Conservation (phyloP, 2,329 filamentous ascomycete species). For the Colletotrichum destructivum region DNA sequence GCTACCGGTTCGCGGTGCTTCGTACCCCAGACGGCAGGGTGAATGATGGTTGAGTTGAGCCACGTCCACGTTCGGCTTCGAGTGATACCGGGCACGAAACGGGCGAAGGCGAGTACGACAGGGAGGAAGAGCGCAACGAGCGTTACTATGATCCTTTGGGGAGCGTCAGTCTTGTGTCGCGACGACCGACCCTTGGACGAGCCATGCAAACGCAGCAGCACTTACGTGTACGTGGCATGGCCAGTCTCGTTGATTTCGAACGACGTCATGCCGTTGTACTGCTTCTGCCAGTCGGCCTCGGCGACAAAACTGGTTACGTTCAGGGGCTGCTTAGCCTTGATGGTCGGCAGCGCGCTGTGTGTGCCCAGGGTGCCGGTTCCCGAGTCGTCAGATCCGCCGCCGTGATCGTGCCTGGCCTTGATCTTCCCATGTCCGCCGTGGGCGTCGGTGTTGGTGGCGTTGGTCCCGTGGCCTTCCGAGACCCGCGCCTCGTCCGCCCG, state of each 20-base stretch:
- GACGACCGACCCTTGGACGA: not conserved
- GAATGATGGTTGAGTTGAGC: not conserved
- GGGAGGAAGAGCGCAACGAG: conserved; percentile 46
- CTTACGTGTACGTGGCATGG: conserved; percentile 43
- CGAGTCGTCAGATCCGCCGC: not conserved
- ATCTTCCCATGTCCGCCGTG: not conserved
- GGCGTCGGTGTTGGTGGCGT: not conserved
- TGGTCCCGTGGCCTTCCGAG: not conserved
- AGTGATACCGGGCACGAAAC: conserved; percentile 45
- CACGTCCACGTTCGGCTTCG: not conserved
- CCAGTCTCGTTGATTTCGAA: conserved; percentile 63
- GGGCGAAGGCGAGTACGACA: conserved; percentile 48
- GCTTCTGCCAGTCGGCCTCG: conserved; percentile 48
- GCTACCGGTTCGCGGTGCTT: conserved; percentile 42
- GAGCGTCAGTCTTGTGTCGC: not conserved
- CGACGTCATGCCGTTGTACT: conserved; percentile 67
- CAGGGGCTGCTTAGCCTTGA: conserved; percentile 38
- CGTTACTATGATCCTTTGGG: conserved; percentile 44
- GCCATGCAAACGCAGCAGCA: not conserved
- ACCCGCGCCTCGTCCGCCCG: not conserved
- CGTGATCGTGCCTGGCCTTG: not conserved
- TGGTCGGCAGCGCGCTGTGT: conserved; percentile 5
- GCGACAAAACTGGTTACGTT: conserved; percentile 53
- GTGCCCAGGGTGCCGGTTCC: not conserved
- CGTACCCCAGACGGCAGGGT: not conserved